These are phyloP conservation scores for Boletus edulis DNA, from an alignment of 768 basidiomycete genomes.

Conservation along the genomic window DNA sequence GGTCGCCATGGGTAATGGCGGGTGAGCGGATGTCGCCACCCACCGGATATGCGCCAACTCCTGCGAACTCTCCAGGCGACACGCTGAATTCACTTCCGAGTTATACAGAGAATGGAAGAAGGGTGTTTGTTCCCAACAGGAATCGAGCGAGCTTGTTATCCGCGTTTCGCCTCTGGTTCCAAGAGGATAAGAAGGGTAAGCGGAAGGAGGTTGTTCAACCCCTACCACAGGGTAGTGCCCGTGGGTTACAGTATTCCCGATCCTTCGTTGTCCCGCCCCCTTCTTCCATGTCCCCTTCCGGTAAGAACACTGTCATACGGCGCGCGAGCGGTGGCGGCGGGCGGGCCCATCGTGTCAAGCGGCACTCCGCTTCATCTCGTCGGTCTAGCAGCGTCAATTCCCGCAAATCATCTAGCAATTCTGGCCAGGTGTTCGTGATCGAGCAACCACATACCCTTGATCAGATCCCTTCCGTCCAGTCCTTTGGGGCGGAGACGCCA, in stretches of 20 bases:
- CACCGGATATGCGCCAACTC: constrained; percentile 39
- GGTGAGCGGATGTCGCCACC: constrained; percentile 41
- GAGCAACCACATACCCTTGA: constrained; percentile 52
- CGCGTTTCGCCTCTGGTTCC: constrained; percentile 89
- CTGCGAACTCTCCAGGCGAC: constrained; percentile 52
- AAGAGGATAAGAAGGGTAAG: constrained; percentile 88
- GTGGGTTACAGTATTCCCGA: constrained; percentile 24
- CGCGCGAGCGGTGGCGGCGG: constrained; percentile 44
- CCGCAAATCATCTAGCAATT: constrained; percentile 60
- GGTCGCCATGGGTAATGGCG: constrained; percentile 76
- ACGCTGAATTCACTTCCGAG: constrained; percentile 49
- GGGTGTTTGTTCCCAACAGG: constrained; percentile 40
- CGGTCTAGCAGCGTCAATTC: constrained; percentile 93
- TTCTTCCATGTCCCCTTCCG: constrained; percentile 28
- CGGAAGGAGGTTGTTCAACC: constrained; percentile 49
- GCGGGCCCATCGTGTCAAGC: constrained; percentile 55
- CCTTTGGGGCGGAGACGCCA: constrained; percentile 79
- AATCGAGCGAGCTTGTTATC: constrained; percentile 80
- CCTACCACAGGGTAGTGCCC: constrained; percentile 19
- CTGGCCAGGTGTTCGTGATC: constrained; percentile 44
- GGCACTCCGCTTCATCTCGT: constrained; percentile 75
- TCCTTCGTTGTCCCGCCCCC: constrained; percentile 24
- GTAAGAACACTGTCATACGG: constrained; percentile 45
- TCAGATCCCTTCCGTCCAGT: constrained; percentile 61
- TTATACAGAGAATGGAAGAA: constrained; percentile 34